These are phyloP conservation scores for Lizanozyma gosingica DNA, from an alignment of 1,139 yeast species.

Conservation along the genomic window DNA sequence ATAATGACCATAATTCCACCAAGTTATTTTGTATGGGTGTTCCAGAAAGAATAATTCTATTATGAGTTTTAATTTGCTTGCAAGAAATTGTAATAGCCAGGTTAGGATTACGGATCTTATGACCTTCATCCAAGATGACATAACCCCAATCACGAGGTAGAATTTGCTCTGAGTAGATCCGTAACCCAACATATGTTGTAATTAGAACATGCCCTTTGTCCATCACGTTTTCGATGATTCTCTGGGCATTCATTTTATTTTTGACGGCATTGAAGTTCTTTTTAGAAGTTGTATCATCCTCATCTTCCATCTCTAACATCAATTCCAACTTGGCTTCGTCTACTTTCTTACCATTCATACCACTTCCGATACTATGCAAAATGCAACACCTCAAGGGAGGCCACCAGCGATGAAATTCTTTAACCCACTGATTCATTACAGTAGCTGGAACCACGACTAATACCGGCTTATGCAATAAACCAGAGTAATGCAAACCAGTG, in stretches of 20 bases:
- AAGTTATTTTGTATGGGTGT: conserved; percentile 94
- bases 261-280: conserved; percentile 17
- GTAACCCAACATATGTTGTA: conserved; percentile 86
- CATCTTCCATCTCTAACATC: conserved; percentile 37
- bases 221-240: conserved; percentile 42
- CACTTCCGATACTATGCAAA: conserved; percentile 87
- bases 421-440: conserved; percentile 92
- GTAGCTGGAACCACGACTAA: conserved; percentile 94
- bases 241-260: conserved; percentile 34
- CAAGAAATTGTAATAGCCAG: conserved; percentile 79
- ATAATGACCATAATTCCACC: conserved; percentile 86
- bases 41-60: conserved; percentile 83
- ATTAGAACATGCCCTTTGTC: conserved; percentile 71
- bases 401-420: conserved; percentile 97
- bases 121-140: conserved; percentile 91
- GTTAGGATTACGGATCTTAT: conserved; percentile 91
- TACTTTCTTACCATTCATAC: conserved; percentile 44
- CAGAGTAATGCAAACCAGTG: conserved; percentile 84
- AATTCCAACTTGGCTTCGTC: conserved; percentile 27
- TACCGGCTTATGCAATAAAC: conserved; percentile 65
- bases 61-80: conserved; percentile 72
- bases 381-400: conserved; percentile 85
- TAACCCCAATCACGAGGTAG: conserved; percentile 81
- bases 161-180: conserved; percentile 64
- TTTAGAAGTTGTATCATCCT: conserved; percentile 23